Conservation (phyloP, 192 early-diverging fungal species). For the Backusella circina region DNA sequence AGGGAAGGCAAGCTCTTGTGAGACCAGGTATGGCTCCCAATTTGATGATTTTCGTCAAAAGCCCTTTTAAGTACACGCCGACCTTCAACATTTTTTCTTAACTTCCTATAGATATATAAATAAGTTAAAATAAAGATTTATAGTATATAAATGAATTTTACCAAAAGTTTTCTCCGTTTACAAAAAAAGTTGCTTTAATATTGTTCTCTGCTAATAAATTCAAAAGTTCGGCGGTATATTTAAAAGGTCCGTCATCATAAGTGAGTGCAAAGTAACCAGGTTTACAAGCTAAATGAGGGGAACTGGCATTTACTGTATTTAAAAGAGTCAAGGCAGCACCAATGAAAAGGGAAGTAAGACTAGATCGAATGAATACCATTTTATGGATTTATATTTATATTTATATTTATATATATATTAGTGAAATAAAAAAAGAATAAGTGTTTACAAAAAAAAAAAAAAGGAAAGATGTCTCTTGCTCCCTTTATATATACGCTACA, state of each 20-base stretch:
- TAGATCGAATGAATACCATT: not conserved
- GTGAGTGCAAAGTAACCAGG: conserved; percentile 20
- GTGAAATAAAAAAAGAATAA: not conserved
- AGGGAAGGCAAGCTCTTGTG: conserved; percentile 36
- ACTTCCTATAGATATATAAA: not conserved
- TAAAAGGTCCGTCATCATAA: conserved; percentile 22
- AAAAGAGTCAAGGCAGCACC: not conserved
- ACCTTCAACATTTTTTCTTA: not conserved
- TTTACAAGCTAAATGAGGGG: not conserved
- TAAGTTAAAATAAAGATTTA: not conserved
- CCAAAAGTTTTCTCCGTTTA: conserved; percentile 52
- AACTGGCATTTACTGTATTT: not conserved
- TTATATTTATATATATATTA: not conserved
- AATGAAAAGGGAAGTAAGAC: not conserved
- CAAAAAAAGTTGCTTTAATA: conserved; percentile 58
- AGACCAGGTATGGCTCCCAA: conserved; percentile 47
- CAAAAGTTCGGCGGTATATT: conserved; percentile 6
- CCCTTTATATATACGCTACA: not conserved
- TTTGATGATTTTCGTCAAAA: conserved; percentile 32
- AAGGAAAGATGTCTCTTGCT: not conserved
- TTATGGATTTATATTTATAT: no score
- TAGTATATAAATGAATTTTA: not conserved
- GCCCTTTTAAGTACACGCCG: conserved; percentile 17
- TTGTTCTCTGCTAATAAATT: not conserved
- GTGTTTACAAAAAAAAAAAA: not conserved